phyloP scores from a whole-genome alignment of 257 asterid species.

The Jacaranda mimosifolia region DNA sequence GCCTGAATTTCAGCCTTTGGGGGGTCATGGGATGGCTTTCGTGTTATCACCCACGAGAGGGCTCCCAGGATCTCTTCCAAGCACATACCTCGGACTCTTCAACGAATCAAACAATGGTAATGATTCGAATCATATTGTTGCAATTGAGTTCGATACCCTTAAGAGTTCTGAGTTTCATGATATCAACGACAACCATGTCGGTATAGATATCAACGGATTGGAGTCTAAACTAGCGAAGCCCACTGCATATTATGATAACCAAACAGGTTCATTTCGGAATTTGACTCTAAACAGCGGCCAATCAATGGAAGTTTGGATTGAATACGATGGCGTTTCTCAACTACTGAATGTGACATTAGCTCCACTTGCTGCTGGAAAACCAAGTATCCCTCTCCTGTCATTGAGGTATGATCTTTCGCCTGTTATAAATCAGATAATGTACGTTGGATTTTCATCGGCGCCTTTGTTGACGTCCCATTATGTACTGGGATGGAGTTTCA shows the following conservation, averaged over 20 bases:
- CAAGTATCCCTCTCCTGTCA: constrained; percentile 50
- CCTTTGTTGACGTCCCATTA: constrained; percentile 57
- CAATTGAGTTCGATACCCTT: constrained; percentile 70
- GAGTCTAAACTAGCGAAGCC: constrained; percentile 34
- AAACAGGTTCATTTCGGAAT: constrained; percentile 39
- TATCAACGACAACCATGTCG: constrained; percentile 63
- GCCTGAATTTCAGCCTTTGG: constrained; percentile 46
- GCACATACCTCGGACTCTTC: constrained; percentile 65
- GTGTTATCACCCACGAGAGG: constrained; percentile 60
- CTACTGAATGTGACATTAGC: constrained; percentile 56
- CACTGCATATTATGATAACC: constrained; percentile 51
- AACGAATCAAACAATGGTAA: constrained; percentile 57
- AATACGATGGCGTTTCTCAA: constrained; percentile 43
- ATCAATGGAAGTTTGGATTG: constrained; percentile 66
- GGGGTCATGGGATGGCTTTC: constrained; percentile 71
- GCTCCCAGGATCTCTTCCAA: constrained; percentile 46
- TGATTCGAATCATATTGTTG: constrained; percentile 56
- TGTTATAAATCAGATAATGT: constrained; percentile 53
- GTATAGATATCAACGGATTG: constrained; percentile 59
- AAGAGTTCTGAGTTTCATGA: constrained; percentile 51
- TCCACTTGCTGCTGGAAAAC: constrained; percentile 47
- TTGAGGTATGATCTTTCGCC: constrained; percentile 47
- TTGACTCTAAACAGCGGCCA: constrained; percentile 54
- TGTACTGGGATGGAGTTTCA: constrained; percentile 75
- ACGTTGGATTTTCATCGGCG: constrained; percentile 69